Percentiles rank a stretch among this genome's conserved stretches.
Conservation (phyloP, 108 stramenopile genomes). For the Cyclotella atomus region DNA sequence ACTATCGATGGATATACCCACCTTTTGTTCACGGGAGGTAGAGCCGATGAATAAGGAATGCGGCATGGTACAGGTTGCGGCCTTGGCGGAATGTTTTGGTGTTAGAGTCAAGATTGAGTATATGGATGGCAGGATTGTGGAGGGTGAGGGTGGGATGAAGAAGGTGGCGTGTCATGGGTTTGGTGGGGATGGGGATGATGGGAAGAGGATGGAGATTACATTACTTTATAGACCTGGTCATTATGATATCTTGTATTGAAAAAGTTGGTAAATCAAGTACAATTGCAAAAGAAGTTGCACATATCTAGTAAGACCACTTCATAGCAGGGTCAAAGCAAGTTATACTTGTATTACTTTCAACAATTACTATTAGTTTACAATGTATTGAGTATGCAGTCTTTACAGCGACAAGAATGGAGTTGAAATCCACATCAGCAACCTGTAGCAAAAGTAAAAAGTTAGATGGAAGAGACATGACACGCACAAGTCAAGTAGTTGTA, state of each 20-base stretch:
- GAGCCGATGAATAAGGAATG: slow-evolving; percentile 88
- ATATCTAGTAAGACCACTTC: too few species aligned
- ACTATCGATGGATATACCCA: slow-evolving; percentile 41
- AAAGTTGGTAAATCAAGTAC: neutral
- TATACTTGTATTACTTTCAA: too few species aligned
- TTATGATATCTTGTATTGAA: slow-evolving; percentile 84
- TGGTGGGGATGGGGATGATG: slow-evolving; percentile 38
- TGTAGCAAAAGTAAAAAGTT: neutral
- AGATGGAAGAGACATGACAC: neutral
- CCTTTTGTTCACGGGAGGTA: slow-evolving; percentile 76
- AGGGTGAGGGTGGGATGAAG: neutral
- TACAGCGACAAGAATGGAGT: too few species aligned
- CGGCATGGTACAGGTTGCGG: slow-evolving; percentile 74
- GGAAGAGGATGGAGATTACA: slow-evolving; percentile 38
- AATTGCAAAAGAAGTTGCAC: too few species aligned
- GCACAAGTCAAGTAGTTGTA: neutral
- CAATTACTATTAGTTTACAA: too few species aligned
- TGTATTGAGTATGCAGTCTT: too few species aligned
- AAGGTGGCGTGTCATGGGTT: slow-evolving; percentile 54
- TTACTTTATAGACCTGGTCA: slow-evolving; percentile 87
- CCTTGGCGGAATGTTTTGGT: slow-evolving; percentile 80
- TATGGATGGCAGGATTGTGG: slow-evolving; percentile 74
- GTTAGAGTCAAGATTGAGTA: slow-evolving; percentile 76
- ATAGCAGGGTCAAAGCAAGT: too few species aligned
- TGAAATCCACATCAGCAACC: too few species aligned